Evolutionary conservation across 257 asterid species (phyloP), one percentile per base, ranked within the genome.

Genomic region (Solanum neorickii): DNA sequence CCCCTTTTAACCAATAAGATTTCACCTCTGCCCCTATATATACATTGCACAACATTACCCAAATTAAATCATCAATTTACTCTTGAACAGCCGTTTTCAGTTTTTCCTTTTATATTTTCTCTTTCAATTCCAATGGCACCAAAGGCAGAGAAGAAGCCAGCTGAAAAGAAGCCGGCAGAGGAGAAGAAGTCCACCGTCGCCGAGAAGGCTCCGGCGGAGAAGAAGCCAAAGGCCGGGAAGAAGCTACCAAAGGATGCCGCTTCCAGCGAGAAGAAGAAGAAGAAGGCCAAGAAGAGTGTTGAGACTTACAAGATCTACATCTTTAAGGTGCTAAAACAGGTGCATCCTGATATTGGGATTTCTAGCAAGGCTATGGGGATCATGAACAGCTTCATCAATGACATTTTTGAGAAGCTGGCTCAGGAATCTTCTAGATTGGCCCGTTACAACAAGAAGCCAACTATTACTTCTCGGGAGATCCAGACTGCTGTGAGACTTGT

Each of bases 221-320:
- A 94, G 90, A 92, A 92, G 91, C 94, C 94, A 16, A 94, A 94
- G 86, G 95, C 96, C 66, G 96, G 96, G 10, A 94, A 93, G 92
- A 94, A 94, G 89, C 91, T 94, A 3, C 95, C 95, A 11, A 93
- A 94, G 84, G 96, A 94, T 39, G 91, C 92, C 7, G 88, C 85
- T 31, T 89, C 92, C 85, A 96, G 90, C 0, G 95, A 94, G 2
- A 94, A 95, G 94, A 95, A 93, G 87, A 94, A 88, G 94, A 95
- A 92, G 93, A 90, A 25, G 88, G 37, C 84, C 20, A 93, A 92
- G 91, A 95, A 92, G 92, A 94, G 90, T 74, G 78, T 80, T 2
- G 95, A 94, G 87, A 94, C 95, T 2, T 94, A 93, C 93, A 94
- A 94, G 96, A 92, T 94, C 90, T 94, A 94, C 88, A 94, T 94